Conservation (phyloP, 257 asterid species). For the Rehmannia glutinosa region DNA sequence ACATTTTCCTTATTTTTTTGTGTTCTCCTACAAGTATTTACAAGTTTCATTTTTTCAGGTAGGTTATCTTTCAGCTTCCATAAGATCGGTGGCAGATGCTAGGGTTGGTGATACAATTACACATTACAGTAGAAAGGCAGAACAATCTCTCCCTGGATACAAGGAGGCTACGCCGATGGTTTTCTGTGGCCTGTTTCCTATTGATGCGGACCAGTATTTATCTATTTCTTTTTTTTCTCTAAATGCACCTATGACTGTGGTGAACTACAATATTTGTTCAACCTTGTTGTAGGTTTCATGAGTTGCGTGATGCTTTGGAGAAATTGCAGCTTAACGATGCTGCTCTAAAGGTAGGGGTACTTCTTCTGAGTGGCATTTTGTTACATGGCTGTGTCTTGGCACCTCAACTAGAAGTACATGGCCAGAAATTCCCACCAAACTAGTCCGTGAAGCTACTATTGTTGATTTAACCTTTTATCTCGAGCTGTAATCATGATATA, state of each 20-base stretch:
- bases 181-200: slow-evolving; percentile 96
- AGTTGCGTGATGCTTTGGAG: slow-evolving; percentile 95
- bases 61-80: slow-evolving; percentile 93
- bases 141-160: slow-evolving; percentile 87
- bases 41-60: slow-evolving; percentile 53
- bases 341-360: slow-evolving; percentile 73
- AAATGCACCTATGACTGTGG: slow-evolving; percentile 1
- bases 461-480: neutral
- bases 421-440: neutral
- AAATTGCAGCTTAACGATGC: slow-evolving; percentile 97
- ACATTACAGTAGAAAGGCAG: slow-evolving; percentile 72
- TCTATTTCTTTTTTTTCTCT: slow-evolving; percentile 14
- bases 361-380: slow-evolving; percentile 3
- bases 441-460: neutral
- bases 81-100: slow-evolving; percentile 98
- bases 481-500: neutral
- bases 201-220: slow-evolving; percentile 93
- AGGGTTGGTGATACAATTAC: slow-evolving; percentile 99
- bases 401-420: neutral
- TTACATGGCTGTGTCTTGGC: slow-evolving; percentile 14
- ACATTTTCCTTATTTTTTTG: neutral
- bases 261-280: slow-evolving; percentile 13
- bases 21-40: slow-evolving; percentile 7
- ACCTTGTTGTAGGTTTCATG: slow-evolving; percentile 56
- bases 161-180: slow-evolving; percentile 99